Evolutionary conservation across 2,329 filamentous ascomycete genomes (phyloP).

Genomic region (Calonectria hongkongensis): DNA sequence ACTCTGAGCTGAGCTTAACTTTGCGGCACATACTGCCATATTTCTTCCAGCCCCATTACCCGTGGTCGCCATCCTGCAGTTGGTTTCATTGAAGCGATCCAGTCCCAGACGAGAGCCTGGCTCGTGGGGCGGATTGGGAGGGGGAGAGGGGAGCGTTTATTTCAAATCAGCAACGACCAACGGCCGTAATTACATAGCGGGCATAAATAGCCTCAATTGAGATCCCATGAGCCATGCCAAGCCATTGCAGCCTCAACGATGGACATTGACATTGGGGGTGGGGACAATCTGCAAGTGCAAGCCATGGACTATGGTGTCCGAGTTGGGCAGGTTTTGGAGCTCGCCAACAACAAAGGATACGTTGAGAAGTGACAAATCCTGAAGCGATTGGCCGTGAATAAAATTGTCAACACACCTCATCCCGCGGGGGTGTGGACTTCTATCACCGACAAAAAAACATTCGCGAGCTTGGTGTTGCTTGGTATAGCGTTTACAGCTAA

Average conservation of each 20-base stretch:
- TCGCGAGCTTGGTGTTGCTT: slow-evolving; percentile 10
- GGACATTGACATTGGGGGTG: slow-evolving; percentile 42
- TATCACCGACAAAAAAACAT: slow-evolving; percentile 47
- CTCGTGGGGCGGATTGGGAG: slow-evolving; percentile 20
- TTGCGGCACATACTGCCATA: slow-evolving; percentile 31
- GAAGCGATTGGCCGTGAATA: slow-evolving; percentile 42
- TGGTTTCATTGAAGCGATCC: slow-evolving; percentile 30
- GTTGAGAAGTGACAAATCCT: slow-evolving; percentile 39
- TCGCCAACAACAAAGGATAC: slow-evolving; percentile 38
- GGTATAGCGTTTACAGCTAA: not conserved
- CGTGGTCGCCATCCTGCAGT: slow-evolving; percentile 6
- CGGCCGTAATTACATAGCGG: not conserved
- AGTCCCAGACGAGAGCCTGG: slow-evolving; percentile 24
- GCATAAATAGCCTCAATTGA: slow-evolving; percentile 17
- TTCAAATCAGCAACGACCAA: slow-evolving; percentile 31
- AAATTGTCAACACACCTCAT: slow-evolving; percentile 39
- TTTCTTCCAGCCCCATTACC: slow-evolving; percentile 2
- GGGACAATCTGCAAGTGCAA: slow-evolving; percentile 35
- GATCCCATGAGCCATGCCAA: slow-evolving; percentile 18
- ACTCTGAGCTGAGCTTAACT: slow-evolving; percentile 20
- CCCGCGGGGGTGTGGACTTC: slow-evolving; percentile 43
- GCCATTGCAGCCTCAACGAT: slow-evolving; percentile 16
- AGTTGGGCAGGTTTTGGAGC: slow-evolving; percentile 46
- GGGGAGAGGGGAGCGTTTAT: slow-evolving; percentile 16
- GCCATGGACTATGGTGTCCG: slow-evolving; percentile 36